Evolutionary conservation across 768 basidiomycete genomes (phyloP), one percentile per base, ranked within the genome.

Genomic region (Sporobolomyces roseus): DNA sequence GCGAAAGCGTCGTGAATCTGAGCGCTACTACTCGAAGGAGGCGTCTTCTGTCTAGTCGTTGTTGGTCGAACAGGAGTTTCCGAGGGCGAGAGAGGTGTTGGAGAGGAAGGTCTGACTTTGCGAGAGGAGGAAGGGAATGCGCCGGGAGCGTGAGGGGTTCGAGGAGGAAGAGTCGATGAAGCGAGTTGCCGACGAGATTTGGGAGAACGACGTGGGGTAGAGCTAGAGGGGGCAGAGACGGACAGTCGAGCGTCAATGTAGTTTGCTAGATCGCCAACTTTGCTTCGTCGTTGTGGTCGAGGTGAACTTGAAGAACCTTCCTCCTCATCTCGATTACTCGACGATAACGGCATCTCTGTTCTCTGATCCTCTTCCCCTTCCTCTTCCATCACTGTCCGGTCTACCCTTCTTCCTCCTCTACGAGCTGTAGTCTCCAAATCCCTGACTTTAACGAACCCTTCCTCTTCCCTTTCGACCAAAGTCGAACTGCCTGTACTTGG

Each of bases 401-500:
- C 52, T 30, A 19, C 52, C 8, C n/a, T 3, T 13, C 25, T 52
- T 2, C 19, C 23, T 0, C 54, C n/a, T 10, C 30, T 23, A 1
- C 55, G 48, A 9, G 27, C 23, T 35, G 53, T 49, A 27, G 41
- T 63, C 29, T 49, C 59, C 8, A 48, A 29, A 17, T 65, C 68
- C 23, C 45, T 43, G 8, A 27, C 33, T 33, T 36, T 52, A 1
- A 9, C 19, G 25, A 17, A 54, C 30, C 56, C n/a, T 27, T 59
- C 55, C 5, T 70, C 69, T 9, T 70, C 68, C n/a, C 48, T 41
- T 23, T 71, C 70, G 50, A 71, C 70, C 19, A 71, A 50, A 8
- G 70, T 71, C n/a, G 60, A 62, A 36, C 70, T 71, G 10, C 70
- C 70, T 29, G 70, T 71, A 21, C 65, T 66, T 21, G 63, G 64